Evolutionary conservation across 257 asterid species (phyloP).

Genomic region (Penstemon newberryi): DNA sequence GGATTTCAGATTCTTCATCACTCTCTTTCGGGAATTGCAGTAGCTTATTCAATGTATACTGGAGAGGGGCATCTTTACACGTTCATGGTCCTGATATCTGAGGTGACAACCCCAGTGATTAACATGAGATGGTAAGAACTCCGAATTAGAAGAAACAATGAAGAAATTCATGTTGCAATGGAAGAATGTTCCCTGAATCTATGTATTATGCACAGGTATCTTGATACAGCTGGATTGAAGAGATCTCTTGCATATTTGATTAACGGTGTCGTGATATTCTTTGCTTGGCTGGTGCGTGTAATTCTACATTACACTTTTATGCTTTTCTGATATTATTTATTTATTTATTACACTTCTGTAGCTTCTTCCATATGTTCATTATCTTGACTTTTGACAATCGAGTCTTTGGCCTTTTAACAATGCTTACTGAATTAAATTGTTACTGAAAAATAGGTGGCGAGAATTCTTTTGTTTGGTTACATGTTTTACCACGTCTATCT

Average conservation of each 20-base stretch:
- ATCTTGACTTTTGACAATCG: too few species aligned
- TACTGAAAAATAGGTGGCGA: constrained; percentile 68
- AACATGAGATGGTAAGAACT: constrained; percentile 81
- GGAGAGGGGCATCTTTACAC: constrained; percentile 99
- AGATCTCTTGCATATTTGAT: constrained; percentile 67
- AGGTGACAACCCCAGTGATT: constrained; percentile 90
- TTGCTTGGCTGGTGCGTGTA: constrained; percentile 84
- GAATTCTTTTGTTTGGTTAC: constrained; percentile 84
- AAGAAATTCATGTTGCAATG: not conserved
- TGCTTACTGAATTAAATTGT: constrained; percentile 17
- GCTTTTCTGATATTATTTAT: too few species aligned
- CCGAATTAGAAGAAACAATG: not conserved
- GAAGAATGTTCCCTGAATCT: constrained; percentile 24
- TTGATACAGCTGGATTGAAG: constrained; percentile 87
- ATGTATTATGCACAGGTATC: constrained; percentile 59
- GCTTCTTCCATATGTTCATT: too few species aligned
- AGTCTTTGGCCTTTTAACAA: not conserved
- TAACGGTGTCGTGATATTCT: constrained; percentile 77
- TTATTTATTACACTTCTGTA: too few species aligned
- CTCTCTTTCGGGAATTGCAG: constrained; percentile 86
- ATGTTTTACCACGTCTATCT: constrained; percentile 76
- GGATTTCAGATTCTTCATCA: constrained; percentile 86
- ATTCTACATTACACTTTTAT: constrained; percentile 5
- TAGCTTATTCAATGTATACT: constrained; percentile 77
- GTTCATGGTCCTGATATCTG: constrained; percentile 94